These are phyloP conservation scores for Yarrowia keelungensis DNA, from an alignment of 805 yeast genomes.

Conservation along the genomic window DNA sequence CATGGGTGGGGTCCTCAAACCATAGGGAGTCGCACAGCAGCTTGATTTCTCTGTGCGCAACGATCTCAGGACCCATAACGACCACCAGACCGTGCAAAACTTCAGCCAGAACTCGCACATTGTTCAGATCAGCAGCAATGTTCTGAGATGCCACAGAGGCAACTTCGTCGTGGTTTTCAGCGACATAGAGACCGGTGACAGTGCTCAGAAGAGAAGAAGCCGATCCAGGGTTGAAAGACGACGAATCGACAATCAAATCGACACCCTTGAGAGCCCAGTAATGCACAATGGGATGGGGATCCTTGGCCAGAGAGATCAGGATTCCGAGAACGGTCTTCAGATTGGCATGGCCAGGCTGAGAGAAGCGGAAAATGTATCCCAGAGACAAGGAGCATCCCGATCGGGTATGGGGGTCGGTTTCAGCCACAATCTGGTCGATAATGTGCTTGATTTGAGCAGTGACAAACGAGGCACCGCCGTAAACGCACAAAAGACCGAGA, in stretches of 20 bases:
- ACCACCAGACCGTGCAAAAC: constrained; percentile 32
- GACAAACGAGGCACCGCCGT: constrained; percentile 46
- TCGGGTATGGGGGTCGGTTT: constrained; percentile 68
- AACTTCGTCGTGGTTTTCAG: constrained; percentile 58
- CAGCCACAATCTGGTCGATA: constrained; percentile 71
- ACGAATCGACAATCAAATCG: constrained; percentile 61
- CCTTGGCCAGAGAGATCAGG: constrained; percentile 64
- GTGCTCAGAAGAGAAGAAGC: constrained; percentile 56
- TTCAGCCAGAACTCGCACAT: constrained; percentile 22
- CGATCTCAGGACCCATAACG: constrained; percentile 32
- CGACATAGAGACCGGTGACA: constrained; percentile 52
- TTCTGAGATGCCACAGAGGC: constrained; percentile 52
- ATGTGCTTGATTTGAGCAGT: constrained; percentile 58
- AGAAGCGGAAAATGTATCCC: constrained; percentile 54
- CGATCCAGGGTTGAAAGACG: constrained; percentile 57
- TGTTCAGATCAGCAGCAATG: constrained; percentile 33
- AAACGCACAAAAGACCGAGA: constrained; percentile 58
- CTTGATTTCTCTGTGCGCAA: constrained; percentile 20
- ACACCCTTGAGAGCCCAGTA: constrained; percentile 72
- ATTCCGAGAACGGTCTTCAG: constrained; percentile 62
- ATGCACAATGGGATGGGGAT: constrained; percentile 87
- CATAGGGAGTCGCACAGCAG: constrained; percentile 27
- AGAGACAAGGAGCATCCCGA: constrained; percentile 62
- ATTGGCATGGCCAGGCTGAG: constrained; percentile 50
- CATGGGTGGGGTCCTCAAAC: constrained; percentile 29